A percentile compares a stretch with the other conserved stretches of the same genome.
phyloP scores from a whole-genome alignment of 2,329 filamentous ascomycete species.

The Metarhizium sp. region DNA sequence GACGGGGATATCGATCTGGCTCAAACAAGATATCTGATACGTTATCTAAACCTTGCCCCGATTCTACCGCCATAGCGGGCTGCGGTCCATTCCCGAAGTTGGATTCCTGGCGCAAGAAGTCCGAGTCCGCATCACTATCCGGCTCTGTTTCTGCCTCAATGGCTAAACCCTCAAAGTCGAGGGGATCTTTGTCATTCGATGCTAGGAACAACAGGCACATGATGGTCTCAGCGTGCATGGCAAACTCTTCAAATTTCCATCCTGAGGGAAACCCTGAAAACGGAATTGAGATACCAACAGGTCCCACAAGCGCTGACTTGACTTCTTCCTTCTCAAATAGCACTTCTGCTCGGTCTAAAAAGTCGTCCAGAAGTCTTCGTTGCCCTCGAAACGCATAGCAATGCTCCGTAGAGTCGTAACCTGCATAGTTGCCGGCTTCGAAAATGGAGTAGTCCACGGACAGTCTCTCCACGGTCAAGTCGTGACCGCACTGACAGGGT shows the following conservation, averaged over 20 bases:
- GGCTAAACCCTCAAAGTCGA: not conserved
- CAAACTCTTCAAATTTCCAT: constrained; percentile 3
- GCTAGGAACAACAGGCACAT: not conserved
- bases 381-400: constrained; percentile 10
- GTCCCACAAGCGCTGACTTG: not conserved
- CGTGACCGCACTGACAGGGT: not conserved
- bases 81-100: not conserved
- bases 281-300: not conserved
- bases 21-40: not conserved
- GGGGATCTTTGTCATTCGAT: not conserved
- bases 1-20: not conserved
- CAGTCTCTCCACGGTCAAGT: not conserved
- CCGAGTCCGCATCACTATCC: not conserved
- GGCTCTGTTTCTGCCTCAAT: not conserved
- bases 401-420: not conserved
- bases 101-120: not conserved
- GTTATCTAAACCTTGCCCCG: not conserved
- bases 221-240: not conserved
- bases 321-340: not conserved
- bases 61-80: not conserved
- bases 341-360: not conserved
- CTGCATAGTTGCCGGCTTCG: constrained; percentile 4
- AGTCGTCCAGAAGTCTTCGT: constrained; percentile 3
- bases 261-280: not conserved
- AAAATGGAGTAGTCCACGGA: not conserved